A percentile compares a stretch with the other conserved stretches of the same genome.
These are phyloP conservation scores for Tuber magnatum DNA, from an alignment of 495 filamentous ascomycete species.

Conservation along the genomic window DNA sequence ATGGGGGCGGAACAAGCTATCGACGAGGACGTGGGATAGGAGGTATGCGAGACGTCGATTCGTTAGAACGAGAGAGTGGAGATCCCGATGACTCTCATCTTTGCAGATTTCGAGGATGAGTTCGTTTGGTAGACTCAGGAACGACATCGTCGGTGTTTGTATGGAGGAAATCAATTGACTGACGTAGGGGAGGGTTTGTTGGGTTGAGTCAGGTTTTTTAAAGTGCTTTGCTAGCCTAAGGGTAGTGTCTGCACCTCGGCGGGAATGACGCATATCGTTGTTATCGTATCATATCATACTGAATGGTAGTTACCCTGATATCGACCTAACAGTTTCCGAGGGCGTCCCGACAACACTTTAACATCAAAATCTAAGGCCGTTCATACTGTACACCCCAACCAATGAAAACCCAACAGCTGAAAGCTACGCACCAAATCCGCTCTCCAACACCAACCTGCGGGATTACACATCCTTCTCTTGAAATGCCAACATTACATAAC, in stretches of 20 bases:
- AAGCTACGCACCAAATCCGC: neutral
- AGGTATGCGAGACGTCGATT: constrained; percentile 20
- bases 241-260: neutral
- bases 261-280: neutral
- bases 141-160: constrained; percentile 13
- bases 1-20: constrained; percentile 3
- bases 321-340: neutral
- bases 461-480: neutral
- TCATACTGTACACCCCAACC: neutral
- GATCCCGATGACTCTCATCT: constrained; percentile 16
- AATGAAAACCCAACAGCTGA: neutral
- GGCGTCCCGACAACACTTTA: neutral
- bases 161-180: neutral
- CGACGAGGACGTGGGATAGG: constrained; percentile 15
- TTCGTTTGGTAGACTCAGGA: constrained; percentile 24
- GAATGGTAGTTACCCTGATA: neutral
- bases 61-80: constrained; percentile 13
- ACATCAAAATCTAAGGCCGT: neutral
- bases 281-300: neutral
- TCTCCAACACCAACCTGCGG: neutral
- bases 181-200: neutral
- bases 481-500: neutral
- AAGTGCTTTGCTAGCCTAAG: neutral
- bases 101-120: constrained; percentile 24
- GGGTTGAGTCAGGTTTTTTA: neutral